These are phyloP conservation scores for Fusarium heterosporum DNA, from an alignment of 2,329 filamentous ascomycete species.

Conservation along the genomic window DNA sequence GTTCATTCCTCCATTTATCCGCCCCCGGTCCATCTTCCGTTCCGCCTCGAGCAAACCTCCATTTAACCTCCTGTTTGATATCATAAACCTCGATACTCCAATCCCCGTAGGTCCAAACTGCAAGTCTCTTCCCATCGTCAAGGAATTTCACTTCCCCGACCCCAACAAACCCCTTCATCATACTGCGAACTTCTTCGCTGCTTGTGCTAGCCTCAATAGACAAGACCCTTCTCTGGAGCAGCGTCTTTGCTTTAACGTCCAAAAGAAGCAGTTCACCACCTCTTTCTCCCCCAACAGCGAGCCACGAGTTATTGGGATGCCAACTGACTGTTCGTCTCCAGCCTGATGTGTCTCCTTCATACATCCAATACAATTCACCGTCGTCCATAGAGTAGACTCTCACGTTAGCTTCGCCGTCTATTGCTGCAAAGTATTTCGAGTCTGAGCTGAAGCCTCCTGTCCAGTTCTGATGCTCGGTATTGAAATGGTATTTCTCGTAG, in stretches of 20 bases:
- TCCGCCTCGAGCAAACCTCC: constrained; percentile 28
- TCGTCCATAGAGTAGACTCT: constrained; percentile 1
- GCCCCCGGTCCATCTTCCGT: constrained; percentile 12
- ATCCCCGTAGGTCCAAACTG: constrained; percentile 11
- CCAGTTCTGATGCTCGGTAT: constrained; percentile 21
- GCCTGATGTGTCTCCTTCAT: neutral
- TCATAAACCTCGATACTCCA: constrained; percentile 29
- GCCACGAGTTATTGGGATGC: constrained; percentile 19
- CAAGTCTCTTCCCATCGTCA: constrained; percentile 25
- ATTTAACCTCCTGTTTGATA: constrained; percentile 11
- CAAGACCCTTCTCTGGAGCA: constrained; percentile 8
- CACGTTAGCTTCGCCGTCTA: constrained; percentile 15
- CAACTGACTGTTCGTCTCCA: constrained; percentile 23
- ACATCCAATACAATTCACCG: constrained; percentile 2
- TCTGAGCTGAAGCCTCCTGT: constrained; percentile 20
- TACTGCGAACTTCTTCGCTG: neutral
- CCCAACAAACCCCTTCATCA: constrained; percentile 2
- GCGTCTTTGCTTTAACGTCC: neutral
- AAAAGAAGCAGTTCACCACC: constrained; percentile 18
- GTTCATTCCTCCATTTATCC: constrained; percentile 20
- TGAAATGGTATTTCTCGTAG: constrained; percentile 5
- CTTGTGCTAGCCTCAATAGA: constrained; percentile 9
- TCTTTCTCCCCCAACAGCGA: constrained; percentile 18
- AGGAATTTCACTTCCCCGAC: constrained; percentile 9
- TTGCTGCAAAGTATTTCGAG: constrained; percentile 4